A percentile compares a stretch with the other conserved stretches of the same genome.
These are phyloP conservation scores for Flaveria linearis DNA, from an alignment of 129 eudicot species.

Conservation along the genomic window DNA sequence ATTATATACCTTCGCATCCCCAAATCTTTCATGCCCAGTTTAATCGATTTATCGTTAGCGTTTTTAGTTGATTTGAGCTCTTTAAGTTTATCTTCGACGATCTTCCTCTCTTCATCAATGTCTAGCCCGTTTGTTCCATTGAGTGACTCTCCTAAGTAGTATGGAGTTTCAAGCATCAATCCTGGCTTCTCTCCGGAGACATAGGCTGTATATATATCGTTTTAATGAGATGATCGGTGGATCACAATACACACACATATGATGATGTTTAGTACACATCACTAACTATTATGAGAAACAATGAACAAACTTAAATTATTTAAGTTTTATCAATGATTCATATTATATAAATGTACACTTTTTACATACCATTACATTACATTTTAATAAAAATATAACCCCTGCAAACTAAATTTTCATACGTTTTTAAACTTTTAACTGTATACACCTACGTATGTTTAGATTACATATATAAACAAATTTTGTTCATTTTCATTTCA, in stretches of 20 bases:
- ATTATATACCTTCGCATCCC: conserved; percentile 68
- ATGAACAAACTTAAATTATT: no score
- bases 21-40: conserved; percentile 57
- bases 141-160: conserved; percentile 61
- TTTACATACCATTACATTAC: no score
- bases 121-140: conserved; percentile 61
- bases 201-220: conserved; percentile 43
- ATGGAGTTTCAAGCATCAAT: conserved; percentile 62
- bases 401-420: no score
- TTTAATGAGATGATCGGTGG: not conserved
- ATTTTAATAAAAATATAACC: no score
- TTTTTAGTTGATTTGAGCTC: conserved; percentile 40
- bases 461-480: no score
- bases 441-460: no score
- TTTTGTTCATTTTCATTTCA: no score
- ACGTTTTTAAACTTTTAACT: no score
- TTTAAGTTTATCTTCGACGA: conserved; percentile 50
- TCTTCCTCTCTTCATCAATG: conserved; percentile 51
- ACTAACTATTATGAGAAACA: no score
- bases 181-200: conserved; percentile 76
- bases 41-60: conserved; percentile 36
- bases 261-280: no score
- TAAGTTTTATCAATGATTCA: no score
- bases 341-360: no score
- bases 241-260: not conserved